Conservation (phyloP, 2,329 filamentous ascomycete genomes). For the Pseudogymnoascus sp. region DNA sequence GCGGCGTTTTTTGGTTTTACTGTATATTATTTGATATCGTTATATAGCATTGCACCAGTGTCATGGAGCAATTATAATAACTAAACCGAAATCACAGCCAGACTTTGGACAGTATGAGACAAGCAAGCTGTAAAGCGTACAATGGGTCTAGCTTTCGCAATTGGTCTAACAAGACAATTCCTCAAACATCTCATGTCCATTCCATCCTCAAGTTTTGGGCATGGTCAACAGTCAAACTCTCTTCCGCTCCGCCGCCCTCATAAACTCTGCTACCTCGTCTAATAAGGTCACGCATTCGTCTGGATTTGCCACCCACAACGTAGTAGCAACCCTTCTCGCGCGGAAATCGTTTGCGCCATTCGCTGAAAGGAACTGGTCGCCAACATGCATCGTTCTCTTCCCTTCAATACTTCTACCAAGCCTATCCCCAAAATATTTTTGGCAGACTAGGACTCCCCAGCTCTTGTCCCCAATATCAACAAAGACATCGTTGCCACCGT, state of each 20-base stretch:
- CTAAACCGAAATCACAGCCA: neutral
- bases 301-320: slow-evolving; percentile 94
- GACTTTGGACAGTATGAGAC: neutral
- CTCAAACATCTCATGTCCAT: neutral
- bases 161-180: neutral
- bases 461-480: slow-evolving; percentile 98
- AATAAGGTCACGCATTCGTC: slow-evolving; percentile 82
- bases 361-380: slow-evolving; percentile 92
- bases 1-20: neutral
- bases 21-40: slow-evolving; percentile 3
- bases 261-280: slow-evolving; percentile 66
- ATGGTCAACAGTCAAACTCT: neutral
- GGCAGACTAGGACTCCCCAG: slow-evolving; percentile 89
- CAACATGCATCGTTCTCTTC: slow-evolving; percentile 82
- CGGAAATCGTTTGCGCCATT: slow-evolving; percentile 92
- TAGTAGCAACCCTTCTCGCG: slow-evolving; percentile 82
- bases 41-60: neutral
- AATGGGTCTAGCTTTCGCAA: neutral
- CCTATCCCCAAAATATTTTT: slow-evolving; percentile 68
- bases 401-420: slow-evolving; percentile 48
- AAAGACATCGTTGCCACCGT: slow-evolving; percentile 95
- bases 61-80: neutral
- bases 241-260: slow-evolving; percentile 14
- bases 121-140: neutral
- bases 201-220: neutral